Percentiles rank a stretch among this genome's conserved stretches.
phyloP scores from a whole-genome alignment of 768 basidiomycete species.

The Rubroboletus pulcherrimus region DNA sequence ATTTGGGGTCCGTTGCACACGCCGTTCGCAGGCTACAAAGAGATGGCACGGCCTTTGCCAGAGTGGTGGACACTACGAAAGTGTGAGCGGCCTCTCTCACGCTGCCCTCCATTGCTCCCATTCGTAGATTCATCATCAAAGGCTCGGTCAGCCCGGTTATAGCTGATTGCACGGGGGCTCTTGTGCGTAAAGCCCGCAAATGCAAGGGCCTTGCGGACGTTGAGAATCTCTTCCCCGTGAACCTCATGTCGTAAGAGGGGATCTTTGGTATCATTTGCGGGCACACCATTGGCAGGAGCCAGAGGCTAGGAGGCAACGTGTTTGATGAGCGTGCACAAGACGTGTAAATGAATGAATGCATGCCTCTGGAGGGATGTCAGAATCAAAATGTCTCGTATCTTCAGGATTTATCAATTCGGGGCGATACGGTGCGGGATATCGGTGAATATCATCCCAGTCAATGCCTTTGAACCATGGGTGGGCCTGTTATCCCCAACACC shows the following conservation, averaged over 20 bases:
- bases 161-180: constrained; percentile 76
- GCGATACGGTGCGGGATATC: constrained; percentile 80
- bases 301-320: constrained; percentile 59
- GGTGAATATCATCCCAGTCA: constrained; percentile 86
- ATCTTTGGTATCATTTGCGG: constrained; percentile 82
- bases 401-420: constrained; percentile 79
- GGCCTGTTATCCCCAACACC: constrained; percentile 40
- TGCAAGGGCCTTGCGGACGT: constrained; percentile 86
- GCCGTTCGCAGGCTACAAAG: constrained; percentile 53
- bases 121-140: constrained; percentile 59
- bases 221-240: constrained; percentile 82
- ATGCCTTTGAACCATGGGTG: constrained; percentile 92
- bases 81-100: constrained; percentile 61
- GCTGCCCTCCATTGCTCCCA: constrained; percentile 44
- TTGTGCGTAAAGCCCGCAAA: constrained; percentile 92
- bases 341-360: constrained; percentile 29
- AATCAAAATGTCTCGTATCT: constrained; percentile 94
- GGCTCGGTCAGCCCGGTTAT: constrained; percentile 69
- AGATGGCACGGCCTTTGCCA: constrained; percentile 78
- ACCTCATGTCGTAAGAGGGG: constrained; percentile 82
- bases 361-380: constrained; percentile 90
- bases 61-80: constrained; percentile 58
- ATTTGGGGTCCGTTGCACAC: constrained; percentile 27
- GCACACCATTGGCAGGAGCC: constrained; percentile 82
- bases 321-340: constrained; percentile 27